Conservation (phyloP, 75 land plant species). For the Azolla pinnata region DNA sequence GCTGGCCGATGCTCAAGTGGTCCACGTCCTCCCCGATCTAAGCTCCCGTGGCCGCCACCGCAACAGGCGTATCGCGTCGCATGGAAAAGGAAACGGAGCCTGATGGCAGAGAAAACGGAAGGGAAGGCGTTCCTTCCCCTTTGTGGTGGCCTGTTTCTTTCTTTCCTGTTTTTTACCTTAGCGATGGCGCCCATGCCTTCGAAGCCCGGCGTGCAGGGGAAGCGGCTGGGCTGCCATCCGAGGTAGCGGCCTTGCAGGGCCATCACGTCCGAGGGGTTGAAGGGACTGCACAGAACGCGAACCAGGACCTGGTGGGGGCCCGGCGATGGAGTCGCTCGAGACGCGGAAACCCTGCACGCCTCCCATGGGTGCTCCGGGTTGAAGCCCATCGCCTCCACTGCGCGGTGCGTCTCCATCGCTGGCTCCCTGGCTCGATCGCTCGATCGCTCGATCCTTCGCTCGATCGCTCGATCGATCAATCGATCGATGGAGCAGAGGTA, state of each 20-base stretch:
- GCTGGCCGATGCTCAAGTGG: slow-evolving; percentile 14
- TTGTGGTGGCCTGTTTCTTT: not conserved
- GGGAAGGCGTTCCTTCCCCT: no score
- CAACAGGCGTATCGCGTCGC: no score
- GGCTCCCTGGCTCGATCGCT: no score
- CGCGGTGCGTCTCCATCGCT: slow-evolving; percentile 14
- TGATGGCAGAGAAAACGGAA: not conserved
- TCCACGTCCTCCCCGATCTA: slow-evolving; percentile 32
- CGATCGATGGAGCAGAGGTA: no score
- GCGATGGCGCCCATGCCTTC: slow-evolving; percentile 27
- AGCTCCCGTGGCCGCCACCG: no score
- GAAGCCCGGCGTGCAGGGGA: slow-evolving; percentile 14
- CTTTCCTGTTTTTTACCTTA: slow-evolving; percentile 6
- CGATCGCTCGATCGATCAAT: no score
- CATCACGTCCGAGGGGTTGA: slow-evolving; percentile 23
- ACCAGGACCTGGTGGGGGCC: slow-evolving; percentile 16
- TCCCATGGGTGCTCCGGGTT: slow-evolving; percentile 2
- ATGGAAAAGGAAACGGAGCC: not conserved
- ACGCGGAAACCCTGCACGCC: slow-evolving; percentile 7
- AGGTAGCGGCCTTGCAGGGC: slow-evolving; percentile 16
- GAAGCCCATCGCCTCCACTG: slow-evolving; percentile 13
- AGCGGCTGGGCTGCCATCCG: slow-evolving; percentile 1
- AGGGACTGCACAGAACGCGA: slow-evolving; percentile 18
- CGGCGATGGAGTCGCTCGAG: slow-evolving; percentile 5
- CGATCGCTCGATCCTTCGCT: no score